Percentiles rank a stretch among this genome's conserved stretches.
These are phyloP conservation scores for Gyrodon lividus DNA, from an alignment of 768 basidiomycete genomes.

Conservation along the genomic window DNA sequence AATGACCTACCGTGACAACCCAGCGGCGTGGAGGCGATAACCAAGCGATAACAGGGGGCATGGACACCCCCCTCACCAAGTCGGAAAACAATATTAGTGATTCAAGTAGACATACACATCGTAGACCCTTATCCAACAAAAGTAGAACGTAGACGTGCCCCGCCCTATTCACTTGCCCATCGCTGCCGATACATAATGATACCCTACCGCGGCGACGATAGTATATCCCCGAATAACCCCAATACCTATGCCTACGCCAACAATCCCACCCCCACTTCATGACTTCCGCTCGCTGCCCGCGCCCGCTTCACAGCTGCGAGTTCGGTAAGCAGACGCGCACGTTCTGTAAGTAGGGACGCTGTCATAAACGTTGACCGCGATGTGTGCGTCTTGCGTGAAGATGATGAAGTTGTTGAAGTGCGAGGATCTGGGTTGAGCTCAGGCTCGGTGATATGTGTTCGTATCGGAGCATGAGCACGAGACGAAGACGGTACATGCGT, in stretches of 20 bases:
- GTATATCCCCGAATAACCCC: constrained; percentile 3
- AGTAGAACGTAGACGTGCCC: no score
- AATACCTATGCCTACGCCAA: constrained; percentile 9
- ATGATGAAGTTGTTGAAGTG: not conserved
- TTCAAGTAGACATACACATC: no score
- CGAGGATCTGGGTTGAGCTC: not conserved
- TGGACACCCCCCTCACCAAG: no score
- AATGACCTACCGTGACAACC: no score
- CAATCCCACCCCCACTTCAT: not conserved
- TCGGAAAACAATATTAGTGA: no score
- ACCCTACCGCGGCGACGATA: no score
- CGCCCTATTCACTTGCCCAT: no score
- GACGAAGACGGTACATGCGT: not conserved
- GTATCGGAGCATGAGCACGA: not conserved
- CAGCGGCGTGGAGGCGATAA: no score
- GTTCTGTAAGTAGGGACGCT: constrained; percentile 48
- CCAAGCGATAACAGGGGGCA: constrained; percentile 23
- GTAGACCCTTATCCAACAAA: no score
- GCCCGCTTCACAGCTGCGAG: constrained; percentile 45
- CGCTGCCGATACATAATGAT: no score
- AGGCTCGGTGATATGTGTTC: not conserved
- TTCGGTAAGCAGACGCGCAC: constrained; percentile 54
- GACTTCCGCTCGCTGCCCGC: constrained; percentile 10
- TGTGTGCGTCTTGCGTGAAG: not conserved
- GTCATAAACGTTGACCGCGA: not conserved